A percentile compares a stretch with the other conserved stretches of the same genome.
phyloP scores from a whole-genome alignment of 2,329 filamentous ascomycete genomes.

The Ascochyta pisi region DNA sequence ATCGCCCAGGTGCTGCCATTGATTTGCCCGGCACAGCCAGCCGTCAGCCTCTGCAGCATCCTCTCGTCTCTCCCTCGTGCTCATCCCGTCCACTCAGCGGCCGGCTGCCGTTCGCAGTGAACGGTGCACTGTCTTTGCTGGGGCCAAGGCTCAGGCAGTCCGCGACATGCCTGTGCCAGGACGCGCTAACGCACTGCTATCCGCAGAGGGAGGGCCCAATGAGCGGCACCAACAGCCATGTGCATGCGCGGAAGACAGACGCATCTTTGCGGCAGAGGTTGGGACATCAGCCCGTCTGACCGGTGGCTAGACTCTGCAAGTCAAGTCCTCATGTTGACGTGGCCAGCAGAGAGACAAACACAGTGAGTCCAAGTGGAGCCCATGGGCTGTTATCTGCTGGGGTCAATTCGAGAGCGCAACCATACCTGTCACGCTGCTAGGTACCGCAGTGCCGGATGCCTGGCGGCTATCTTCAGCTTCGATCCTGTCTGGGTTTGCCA shows the following conservation, averaged over 20 bases:
- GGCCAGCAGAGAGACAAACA: slow-evolving; percentile 6
- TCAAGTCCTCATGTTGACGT: slow-evolving; percentile 12
- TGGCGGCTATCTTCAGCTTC: not conserved
- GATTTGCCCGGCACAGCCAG: not conserved
- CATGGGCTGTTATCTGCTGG: not conserved
- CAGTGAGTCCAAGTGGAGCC: slow-evolving; percentile 4
- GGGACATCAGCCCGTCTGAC: slow-evolving; percentile 10
- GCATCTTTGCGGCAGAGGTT: slow-evolving; percentile 14
- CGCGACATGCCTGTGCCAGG: slow-evolving; percentile 10
- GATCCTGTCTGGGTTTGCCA: not conserved
- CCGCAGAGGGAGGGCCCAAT: slow-evolving; percentile 11
- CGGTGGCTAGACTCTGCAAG: slow-evolving; percentile 3
- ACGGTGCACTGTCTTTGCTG: slow-evolving; percentile 16
- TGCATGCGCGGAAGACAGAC: slow-evolving; percentile 17
- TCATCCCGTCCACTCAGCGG: not conserved
- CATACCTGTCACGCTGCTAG: slow-evolving; percentile 5
- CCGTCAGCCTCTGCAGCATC: not conserved
- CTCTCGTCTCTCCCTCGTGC: slow-evolving; percentile 1
- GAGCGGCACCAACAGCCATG: slow-evolving; percentile 7
- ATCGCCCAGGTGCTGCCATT: not conserved
- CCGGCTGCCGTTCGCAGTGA: slow-evolving; percentile 5
- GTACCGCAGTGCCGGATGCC: slow-evolving; percentile 8
- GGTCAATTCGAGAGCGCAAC: not conserved
- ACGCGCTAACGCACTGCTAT: slow-evolving; percentile 14
- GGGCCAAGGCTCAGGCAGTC: slow-evolving; percentile 12